A percentile compares a stretch with the other conserved stretches of the same genome.
phyloP scores from a whole-genome alignment of 495 filamentous ascomycete species.

The Evansstolkia leycettana region DNA sequence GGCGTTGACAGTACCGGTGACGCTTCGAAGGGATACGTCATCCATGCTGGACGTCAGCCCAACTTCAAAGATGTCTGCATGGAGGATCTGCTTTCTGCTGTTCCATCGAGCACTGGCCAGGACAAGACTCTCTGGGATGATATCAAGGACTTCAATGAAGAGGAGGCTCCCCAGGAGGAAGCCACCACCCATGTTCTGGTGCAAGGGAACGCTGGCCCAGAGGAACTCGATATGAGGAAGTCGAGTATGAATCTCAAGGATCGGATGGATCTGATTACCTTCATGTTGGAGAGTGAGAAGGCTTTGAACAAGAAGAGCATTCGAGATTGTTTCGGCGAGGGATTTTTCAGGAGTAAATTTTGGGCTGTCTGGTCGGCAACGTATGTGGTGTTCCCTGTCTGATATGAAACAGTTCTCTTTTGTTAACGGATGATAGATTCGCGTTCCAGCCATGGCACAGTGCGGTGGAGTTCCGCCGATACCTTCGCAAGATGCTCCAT shows the following conservation, averaged over 20 bases:
- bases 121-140: slow-evolving; percentile 16
- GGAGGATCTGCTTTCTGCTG: slow-evolving; percentile 19
- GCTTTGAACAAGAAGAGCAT: slow-evolving; percentile 20
- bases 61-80: slow-evolving; percentile 24
- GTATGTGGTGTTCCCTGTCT: slow-evolving; percentile 6
- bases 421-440: slow-evolving; percentile 9
- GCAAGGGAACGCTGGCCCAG: slow-evolving; percentile 2
- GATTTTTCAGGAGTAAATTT: slow-evolving; percentile 28
- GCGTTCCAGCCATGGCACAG: slow-evolving; percentile 32
- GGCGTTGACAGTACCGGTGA: slow-evolving; percentile 21
- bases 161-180: slow-evolving; percentile 1
- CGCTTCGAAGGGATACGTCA: slow-evolving; percentile 25
- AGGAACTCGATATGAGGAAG: slow-evolving; percentile 2
- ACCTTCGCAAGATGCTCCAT: slow-evolving; percentile 2
- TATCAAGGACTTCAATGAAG: slow-evolving; percentile 13
- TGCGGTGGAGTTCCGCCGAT: slow-evolving; percentile 10
- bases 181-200: slow-evolving; percentile 10
- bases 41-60: slow-evolving; percentile 23
- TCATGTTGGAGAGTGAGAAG: slow-evolving; percentile 20
- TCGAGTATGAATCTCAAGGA: slow-evolving; percentile 14
- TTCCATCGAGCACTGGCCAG: slow-evolving; percentile 17
- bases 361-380: slow-evolving; percentile 27
- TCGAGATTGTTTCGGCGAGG: slow-evolving; percentile 19
- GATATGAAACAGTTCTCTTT: background rate
- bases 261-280: slow-evolving; percentile 18